A percentile compares a stretch with the other conserved stretches of the same genome.
These are phyloP conservation scores for Volvariella surrecta DNA, from an alignment of 1,284 basidiomycete species.

Conservation along the genomic window DNA sequence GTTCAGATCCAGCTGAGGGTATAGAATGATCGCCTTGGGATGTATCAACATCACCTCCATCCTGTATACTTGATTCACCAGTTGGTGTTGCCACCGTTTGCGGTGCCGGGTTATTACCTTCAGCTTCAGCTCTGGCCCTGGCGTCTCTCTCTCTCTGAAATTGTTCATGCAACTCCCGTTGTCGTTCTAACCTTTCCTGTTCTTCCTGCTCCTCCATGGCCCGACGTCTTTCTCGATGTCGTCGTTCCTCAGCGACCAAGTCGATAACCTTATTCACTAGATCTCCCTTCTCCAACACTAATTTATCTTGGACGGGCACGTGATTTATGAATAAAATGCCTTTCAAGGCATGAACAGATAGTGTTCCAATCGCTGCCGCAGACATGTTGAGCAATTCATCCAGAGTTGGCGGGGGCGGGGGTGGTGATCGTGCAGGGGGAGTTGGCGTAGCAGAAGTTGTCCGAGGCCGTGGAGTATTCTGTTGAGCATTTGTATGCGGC, in stretches of 20 bases:
- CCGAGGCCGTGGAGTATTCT: slow-evolving; percentile 9
- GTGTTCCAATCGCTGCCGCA: slow-evolving; percentile 39
- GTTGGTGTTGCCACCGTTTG: neutral
- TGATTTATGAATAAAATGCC: slow-evolving; percentile 67
- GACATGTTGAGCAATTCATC: slow-evolving; percentile 60
- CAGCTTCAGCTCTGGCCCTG: neutral
- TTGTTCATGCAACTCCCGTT: neutral
- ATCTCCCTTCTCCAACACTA: slow-evolving; percentile 68
- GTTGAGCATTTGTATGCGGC: neutral
- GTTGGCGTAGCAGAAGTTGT: slow-evolving; percentile 11
- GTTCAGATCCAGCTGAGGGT: neutral
- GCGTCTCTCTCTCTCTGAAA: neutral
- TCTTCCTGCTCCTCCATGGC: slow-evolving; percentile 33
- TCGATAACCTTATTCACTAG: slow-evolving; percentile 60
- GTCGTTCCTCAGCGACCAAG: slow-evolving; percentile 59
- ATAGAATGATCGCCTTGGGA: neutral
- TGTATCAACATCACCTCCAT: neutral
- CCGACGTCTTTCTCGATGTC: slow-evolving; percentile 41
- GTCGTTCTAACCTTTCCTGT: slow-evolving; percentile 17
- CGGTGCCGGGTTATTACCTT: neutral
- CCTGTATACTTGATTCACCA: too few relatives aligned
- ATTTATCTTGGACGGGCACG: slow-evolving; percentile 39
- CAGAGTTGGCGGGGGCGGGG: slow-evolving; percentile 25
- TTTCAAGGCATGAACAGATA: slow-evolving; percentile 66
- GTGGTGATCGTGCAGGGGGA: neutral